phyloP scores from a whole-genome alignment of 257 asterid genomes.

The Ilex aquifolium region DNA sequence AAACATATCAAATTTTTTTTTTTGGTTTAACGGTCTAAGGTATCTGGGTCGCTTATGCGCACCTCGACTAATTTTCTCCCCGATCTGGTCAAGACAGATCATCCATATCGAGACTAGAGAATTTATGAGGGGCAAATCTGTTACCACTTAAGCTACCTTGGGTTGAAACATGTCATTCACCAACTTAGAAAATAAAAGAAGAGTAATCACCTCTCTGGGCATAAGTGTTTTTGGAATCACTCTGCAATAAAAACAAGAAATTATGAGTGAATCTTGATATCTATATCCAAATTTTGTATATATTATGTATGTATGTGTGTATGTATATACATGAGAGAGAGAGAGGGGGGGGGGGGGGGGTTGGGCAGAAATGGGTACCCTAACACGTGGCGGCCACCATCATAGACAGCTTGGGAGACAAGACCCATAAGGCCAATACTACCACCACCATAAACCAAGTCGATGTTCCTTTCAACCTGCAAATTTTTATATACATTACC shows the following conservation, averaged over 20 bases:
- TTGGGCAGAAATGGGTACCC: conserved; percentile 32
- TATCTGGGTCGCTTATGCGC: too few relatives aligned
- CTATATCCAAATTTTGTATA: too few relatives aligned
- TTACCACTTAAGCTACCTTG: too few relatives aligned
- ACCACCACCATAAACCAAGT: conserved; percentile 83
- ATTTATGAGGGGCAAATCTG: too few relatives aligned
- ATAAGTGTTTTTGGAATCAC: conserved; percentile 81
- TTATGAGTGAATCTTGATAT: neutral
- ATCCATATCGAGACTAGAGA: too few relatives aligned
- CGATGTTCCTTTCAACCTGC: conserved; percentile 90
- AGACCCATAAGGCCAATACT: conserved; percentile 77
- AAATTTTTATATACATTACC: conserved; percentile 13
- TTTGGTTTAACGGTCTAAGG: too few relatives aligned
- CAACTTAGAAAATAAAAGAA: conserved; percentile 5
- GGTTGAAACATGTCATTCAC: neutral
- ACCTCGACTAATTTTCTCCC: too few relatives aligned
- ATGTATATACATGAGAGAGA: neutral
- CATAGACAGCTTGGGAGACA: conserved; percentile 64
- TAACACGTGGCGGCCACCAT: conserved; percentile 89
- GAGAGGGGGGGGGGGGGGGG: neutral
- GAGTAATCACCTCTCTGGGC: conserved; percentile 86
- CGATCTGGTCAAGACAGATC: too few relatives aligned
- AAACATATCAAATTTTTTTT: too few relatives aligned
- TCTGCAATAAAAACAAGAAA: conserved; percentile 32
- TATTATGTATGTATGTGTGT: neutral